phyloP scores from a whole-genome alignment of 805 yeast genomes.

The Candida takata region DNA sequence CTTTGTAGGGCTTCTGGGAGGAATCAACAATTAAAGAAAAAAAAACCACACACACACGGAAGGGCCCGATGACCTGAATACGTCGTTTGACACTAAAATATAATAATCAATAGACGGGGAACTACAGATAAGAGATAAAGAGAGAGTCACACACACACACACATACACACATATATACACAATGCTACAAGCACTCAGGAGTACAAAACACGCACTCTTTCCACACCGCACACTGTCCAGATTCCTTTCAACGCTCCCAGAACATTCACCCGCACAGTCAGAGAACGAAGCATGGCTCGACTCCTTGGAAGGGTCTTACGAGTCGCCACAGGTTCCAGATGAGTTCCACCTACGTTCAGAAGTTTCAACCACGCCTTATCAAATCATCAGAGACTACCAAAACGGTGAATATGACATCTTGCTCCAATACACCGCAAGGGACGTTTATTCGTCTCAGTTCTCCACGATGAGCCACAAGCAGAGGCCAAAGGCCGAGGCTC shows the following conservation, averaged over 20 bases:
- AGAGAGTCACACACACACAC: no score
- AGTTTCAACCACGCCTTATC: slow-evolving; percentile 3
- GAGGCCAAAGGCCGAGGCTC: slow-evolving; percentile 38
- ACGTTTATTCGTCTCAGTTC: slow-evolving; percentile 30
- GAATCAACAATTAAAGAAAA: no score
- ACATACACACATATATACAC: no score
- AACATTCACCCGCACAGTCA: slow-evolving; percentile 34
- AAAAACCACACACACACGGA: no score
- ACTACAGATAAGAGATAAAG: no score
- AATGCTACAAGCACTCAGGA: neutral
- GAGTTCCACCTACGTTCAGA: slow-evolving; percentile 1
- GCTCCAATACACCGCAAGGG: slow-evolving; percentile 9
- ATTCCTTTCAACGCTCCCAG: slow-evolving; percentile 16
- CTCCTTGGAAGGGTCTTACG: slow-evolving; percentile 6
- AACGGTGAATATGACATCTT: slow-evolving; percentile 7
- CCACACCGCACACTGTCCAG: neutral
- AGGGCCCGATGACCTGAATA: no score
- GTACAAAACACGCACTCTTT: neutral
- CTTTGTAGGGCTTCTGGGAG: no score
- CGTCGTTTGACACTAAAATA: no score
- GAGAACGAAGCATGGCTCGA: slow-evolving; percentile 39
- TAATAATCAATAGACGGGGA: no score
- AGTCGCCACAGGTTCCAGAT: neutral
- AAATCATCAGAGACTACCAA: slow-evolving; percentile 3
- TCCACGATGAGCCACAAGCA: slow-evolving; percentile 28